Conservation (phyloP, 257 asterid genomes). For the Solanum peruvianum region DNA sequence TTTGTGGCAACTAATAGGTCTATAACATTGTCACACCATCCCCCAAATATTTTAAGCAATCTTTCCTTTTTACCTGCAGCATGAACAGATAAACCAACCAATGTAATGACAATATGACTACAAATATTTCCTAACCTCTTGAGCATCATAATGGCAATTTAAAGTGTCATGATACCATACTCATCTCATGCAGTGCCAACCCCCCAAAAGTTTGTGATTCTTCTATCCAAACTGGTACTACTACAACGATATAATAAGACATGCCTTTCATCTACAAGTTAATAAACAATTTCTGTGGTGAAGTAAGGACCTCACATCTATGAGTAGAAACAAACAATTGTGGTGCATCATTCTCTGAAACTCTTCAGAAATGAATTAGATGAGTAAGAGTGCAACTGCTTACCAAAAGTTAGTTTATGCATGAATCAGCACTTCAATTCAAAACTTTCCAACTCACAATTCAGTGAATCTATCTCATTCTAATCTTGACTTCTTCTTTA, state of each 20-base stretch:
- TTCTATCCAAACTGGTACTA: not conserved
- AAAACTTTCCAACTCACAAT: not conserved
- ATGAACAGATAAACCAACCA: not conserved
- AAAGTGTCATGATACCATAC: not conserved
- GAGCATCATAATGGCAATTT: not conserved
- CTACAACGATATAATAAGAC: not conserved
- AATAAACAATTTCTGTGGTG: not conserved
- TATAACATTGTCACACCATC: conserved; percentile 92
- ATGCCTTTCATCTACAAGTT: not conserved
- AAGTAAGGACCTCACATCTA: not conserved
- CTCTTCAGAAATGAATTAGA: not conserved
- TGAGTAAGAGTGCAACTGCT: not conserved
- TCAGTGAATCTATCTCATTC: not conserved
- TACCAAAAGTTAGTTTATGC: not conserved
- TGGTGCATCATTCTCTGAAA: not conserved
- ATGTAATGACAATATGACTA: not conserved
- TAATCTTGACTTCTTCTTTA: not conserved
- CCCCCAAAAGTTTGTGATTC: not conserved
- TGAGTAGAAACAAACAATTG: not conserved
- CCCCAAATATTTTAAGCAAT: conserved; percentile 66
- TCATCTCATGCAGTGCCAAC: not conserved
- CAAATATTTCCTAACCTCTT: not conserved
- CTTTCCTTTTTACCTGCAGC: conserved; percentile 72
- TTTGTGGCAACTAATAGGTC: conserved; percentile 73
- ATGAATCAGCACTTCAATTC: not conserved